Evolutionary conservation across 1,139 yeast species (phyloP).

Genomic region (Hemisphaericaspora xylofermentans): DNA sequence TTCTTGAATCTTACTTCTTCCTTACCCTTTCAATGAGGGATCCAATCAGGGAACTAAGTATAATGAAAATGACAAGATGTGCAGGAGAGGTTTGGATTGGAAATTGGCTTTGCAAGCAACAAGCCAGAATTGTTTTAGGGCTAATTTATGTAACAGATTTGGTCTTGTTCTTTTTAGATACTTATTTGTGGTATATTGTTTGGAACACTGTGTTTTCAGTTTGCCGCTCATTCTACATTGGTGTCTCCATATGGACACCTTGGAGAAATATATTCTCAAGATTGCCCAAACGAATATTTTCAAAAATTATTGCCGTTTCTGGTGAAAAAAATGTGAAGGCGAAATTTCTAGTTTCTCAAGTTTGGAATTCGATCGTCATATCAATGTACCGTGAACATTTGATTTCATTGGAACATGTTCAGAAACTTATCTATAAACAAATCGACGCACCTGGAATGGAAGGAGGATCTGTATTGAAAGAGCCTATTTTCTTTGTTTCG

Average conservation of each 20-base stretch:
- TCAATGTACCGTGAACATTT: conserved; percentile 60
- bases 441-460: conserved; percentile 25
- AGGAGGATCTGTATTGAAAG: conserved; percentile 30
- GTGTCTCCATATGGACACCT: conserved; percentile 57
- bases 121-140: conserved; percentile 37
- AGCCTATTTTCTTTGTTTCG: conserved; percentile 50
- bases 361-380: conserved; percentile 55
- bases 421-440: conserved; percentile 45
- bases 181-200: conserved; percentile 56
- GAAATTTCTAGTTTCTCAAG: conserved; percentile 41
- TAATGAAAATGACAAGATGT: conserved; percentile 40
- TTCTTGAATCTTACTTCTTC: conserved; percentile 51
- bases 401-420: conserved; percentile 49
- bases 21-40: conserved; percentile 48
- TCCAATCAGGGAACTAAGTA: conserved; percentile 47
- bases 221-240: conserved; percentile 47
- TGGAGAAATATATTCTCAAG: conserved; percentile 55
- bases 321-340: conserved; percentile 30
- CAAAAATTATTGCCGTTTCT: conserved; percentile 41
- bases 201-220: conserved; percentile 54
- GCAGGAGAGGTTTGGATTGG: conserved; percentile 48
- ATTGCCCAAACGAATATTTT: conserved; percentile 49
- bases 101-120: conserved; percentile 35
- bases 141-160: conserved; percentile 43
- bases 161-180: conserved; percentile 51